Evolutionary conservation across 768 basidiomycete genomes (phyloP).

Genomic region (Pleurotus salmoneostramineus): DNA sequence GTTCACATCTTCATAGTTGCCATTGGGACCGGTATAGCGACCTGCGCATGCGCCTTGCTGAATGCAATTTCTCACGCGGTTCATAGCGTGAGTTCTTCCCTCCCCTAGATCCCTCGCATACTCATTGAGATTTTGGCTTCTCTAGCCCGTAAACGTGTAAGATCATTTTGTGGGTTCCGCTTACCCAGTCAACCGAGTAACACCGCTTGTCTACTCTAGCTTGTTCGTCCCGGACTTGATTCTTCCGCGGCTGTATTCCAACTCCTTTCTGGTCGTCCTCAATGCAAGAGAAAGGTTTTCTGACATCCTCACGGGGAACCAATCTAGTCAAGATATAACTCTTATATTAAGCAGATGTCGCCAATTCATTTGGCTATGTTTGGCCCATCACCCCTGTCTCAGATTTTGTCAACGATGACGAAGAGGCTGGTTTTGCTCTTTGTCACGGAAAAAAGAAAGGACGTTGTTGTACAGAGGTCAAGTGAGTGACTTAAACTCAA

Average conservation of each 20-base stretch:
- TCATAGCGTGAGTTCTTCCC: not conserved
- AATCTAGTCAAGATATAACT: too few species aligned
- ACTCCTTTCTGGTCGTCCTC: not conserved
- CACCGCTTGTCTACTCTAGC: not conserved
- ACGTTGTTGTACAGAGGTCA: too few species aligned
- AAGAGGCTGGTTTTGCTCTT: too few species aligned
- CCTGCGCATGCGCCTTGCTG: not conserved
- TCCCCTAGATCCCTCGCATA: not conserved
- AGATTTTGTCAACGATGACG: too few species aligned
- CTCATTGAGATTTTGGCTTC: not conserved
- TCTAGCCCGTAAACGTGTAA: not conserved
- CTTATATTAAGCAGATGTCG: too few species aligned
- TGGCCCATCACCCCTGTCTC: too few species aligned
- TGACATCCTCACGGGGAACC: too few species aligned
- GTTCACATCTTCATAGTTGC: not conserved
- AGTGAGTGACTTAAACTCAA: too few species aligned
- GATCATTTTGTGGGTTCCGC: too few species aligned
- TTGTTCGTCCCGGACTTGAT: not conserved
- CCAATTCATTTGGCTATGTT: too few species aligned
- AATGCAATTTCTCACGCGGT: not conserved
- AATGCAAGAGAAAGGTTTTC: not conserved
- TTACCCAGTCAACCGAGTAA: too few species aligned
- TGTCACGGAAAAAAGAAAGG: too few species aligned
- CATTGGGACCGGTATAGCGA: not conserved
- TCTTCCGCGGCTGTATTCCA: not conserved